phyloP scores from a whole-genome alignment of 2,329 filamentous ascomycete genomes.

The Cordyceps javanica region DNA sequence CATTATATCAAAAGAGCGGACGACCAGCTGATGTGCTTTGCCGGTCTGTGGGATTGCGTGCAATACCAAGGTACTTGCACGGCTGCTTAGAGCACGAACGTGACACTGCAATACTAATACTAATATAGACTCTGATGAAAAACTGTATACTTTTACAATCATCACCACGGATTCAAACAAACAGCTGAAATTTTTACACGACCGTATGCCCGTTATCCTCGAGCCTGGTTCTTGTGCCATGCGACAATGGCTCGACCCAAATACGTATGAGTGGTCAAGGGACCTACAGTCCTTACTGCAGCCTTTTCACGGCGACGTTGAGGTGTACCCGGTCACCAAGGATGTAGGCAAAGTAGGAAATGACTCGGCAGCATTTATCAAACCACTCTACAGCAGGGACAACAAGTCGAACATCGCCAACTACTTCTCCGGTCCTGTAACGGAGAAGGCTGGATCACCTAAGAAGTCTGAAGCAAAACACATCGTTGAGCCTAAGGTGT shows the following conservation, averaged over 20 bases:
- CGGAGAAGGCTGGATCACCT: neutral
- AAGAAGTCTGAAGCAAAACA: neutral
- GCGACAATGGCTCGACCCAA: conserved; percentile 72
- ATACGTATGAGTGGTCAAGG: conserved; percentile 62
- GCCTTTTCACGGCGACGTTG: conserved; percentile 72
- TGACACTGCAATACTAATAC: neutral
- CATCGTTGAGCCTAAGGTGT: neutral
- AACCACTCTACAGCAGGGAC: conserved; percentile 75
- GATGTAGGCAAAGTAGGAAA: conserved; percentile 95
- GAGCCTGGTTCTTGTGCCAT: conserved; percentile 68
- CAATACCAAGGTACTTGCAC: conserved; percentile 60
- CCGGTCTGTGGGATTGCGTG: conserved; percentile 87
- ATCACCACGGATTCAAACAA: conserved; percentile 85
- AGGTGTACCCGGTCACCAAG: conserved; percentile 78
- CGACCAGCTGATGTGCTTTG: conserved; percentile 78
- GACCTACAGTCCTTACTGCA: conserved; percentile 75
- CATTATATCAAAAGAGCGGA: conserved; percentile 80
- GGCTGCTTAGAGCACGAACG: neutral
- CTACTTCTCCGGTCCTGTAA: conserved; percentile 55
- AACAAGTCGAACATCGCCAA: conserved; percentile 94
- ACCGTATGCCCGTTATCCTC: conserved; percentile 92
- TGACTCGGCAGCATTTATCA: conserved; percentile 74
- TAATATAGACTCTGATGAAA: conserved; percentile 51
- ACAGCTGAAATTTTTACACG: conserved; percentile 80
- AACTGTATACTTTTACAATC: conserved; percentile 83